Evolutionary conservation across 2,329 filamentous ascomycete genomes (phyloP).

Genomic region (Passalora sequoiae): DNA sequence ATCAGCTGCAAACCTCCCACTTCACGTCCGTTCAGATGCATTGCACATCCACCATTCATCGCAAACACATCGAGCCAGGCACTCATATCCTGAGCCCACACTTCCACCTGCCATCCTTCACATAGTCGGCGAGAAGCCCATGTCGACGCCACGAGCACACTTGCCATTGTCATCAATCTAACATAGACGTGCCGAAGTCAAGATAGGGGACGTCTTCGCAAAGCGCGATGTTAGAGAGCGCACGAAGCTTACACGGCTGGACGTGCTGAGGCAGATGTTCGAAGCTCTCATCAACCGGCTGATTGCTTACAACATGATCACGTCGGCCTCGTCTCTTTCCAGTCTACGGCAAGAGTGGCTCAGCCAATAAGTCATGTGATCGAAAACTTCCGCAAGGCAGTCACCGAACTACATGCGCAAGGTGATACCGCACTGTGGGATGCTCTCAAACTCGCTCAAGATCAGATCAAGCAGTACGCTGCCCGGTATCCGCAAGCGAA

Average conservation of each 20-base stretch:
- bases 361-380: conserved; percentile 33
- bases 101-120: too few relatives aligned
- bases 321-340: conserved; percentile 35
- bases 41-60: too few relatives aligned
- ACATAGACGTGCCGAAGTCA: conserved; percentile 25
- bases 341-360: conserved; percentile 24
- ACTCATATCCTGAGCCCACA: too few relatives aligned
- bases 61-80: too few relatives aligned
- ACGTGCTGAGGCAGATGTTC: conserved; percentile 38
- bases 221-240: conserved; percentile 1
- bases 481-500: conserved; percentile 32
- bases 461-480: conserved; percentile 31
- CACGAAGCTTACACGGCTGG: conserved; percentile 24
- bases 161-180: too few relatives aligned
- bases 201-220: background rate
- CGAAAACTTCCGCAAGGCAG: conserved; percentile 36
- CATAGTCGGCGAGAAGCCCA: too few relatives aligned
- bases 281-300: conserved; percentile 36
- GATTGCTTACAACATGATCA: conserved; percentile 37
- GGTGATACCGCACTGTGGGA: conserved; percentile 39
- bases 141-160: too few relatives aligned
- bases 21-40: too few relatives aligned
- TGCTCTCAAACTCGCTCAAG: conserved; percentile 31
- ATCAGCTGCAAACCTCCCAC: too few relatives aligned
- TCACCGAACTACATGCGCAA: conserved; percentile 27